Evolutionary conservation across 2,329 filamentous ascomycete genomes (phyloP).

Genomic region (Ophiostoma novo-ulmi): DNA sequence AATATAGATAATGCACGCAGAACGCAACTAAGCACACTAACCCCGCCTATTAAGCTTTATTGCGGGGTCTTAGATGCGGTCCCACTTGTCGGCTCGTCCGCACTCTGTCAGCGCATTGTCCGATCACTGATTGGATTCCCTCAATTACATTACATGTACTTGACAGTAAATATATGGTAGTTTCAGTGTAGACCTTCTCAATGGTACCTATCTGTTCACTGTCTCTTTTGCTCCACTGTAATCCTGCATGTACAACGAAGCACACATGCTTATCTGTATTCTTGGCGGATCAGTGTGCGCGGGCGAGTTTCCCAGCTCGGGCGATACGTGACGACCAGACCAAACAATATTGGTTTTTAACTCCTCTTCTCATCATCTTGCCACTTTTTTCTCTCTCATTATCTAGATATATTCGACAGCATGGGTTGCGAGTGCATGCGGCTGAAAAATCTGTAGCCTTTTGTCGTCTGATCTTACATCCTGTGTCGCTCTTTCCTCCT

Average conservation of each 20-base stretch:
- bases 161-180: not conserved
- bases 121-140: slow-evolving; percentile 7
- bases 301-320: slow-evolving; percentile 5
- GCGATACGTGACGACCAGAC: not conserved
- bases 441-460: not conserved
- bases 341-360: not conserved
- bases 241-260: not conserved
- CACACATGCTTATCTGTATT: not conserved
- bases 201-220: not conserved
- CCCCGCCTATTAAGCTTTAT: not conserved
- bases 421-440: not conserved
- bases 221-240: not conserved
- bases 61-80: not conserved
- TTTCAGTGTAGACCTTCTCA: not conserved
- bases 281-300: not conserved
- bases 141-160: not conserved
- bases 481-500: slow-evolving; percentile 8
- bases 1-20: not conserved
- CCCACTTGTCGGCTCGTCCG: slow-evolving; percentile 4
- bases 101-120: slow-evolving; percentile 5
- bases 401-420: not conserved
- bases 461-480: not conserved
- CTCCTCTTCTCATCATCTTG: not conserved
- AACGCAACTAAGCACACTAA: not conserved
- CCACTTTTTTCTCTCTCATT: not conserved